Conservation (phyloP, 75 land plant genomes). For the Picea sitchensis region DNA sequence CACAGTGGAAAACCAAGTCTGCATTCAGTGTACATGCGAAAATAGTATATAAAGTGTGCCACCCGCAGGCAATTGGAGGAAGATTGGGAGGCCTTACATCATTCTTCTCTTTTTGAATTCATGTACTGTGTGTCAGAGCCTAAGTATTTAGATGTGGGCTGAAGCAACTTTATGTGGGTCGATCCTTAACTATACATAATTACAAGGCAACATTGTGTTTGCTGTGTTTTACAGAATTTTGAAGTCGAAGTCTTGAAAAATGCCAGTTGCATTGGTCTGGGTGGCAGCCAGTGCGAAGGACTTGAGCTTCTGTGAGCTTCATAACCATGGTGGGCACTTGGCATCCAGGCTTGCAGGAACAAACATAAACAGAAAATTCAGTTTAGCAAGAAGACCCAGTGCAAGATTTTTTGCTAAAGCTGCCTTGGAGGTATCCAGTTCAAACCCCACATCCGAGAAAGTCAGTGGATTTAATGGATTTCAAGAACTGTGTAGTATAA, state of each 20-base stretch:
- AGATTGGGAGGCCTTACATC: neutral
- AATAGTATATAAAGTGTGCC: neutral
- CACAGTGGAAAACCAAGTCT: neutral
- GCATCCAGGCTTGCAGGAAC: conserved; percentile 6
- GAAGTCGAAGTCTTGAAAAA: neutral
- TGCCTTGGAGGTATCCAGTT: neutral
- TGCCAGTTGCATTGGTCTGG: conserved; percentile 7
- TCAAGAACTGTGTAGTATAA: neutral
- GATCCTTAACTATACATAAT: neutral
- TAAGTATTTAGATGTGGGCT: no score
- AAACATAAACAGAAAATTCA: neutral
- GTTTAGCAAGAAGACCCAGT: neutral
- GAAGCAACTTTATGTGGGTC: neutral
- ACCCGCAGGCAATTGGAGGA: neutral
- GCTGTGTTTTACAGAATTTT: neutral
- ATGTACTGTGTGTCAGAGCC: no score
- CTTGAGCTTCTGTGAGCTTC: neutral
- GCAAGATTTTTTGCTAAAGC: neutral
- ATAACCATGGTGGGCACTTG: neutral
- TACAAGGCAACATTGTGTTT: neutral
- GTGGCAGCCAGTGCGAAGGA: conserved; percentile 3
- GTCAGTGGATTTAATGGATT: neutral
- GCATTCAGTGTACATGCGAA: neutral
- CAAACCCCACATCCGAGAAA: neutral
- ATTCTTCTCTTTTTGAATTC: neutral